A percentile compares a stretch with the other conserved stretches of the same genome.
Evolutionary conservation across 495 filamentous ascomycete genomes (phyloP).

Genomic region (Parachaetomium inaequale): DNA sequence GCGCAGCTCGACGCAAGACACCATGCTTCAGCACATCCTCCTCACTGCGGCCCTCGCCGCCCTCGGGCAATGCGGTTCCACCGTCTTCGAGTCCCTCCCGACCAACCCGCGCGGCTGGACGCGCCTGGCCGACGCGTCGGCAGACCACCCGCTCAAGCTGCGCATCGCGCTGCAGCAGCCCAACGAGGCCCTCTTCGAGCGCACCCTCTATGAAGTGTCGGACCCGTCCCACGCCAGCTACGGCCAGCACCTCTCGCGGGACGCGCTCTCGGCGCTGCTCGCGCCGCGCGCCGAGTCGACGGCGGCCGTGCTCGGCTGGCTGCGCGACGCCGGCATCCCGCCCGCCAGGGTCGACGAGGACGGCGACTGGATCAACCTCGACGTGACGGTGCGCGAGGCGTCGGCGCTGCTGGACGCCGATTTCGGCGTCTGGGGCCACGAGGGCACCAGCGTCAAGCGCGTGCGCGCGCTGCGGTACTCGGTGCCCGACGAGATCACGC

Average conservation of each 20-base stretch:
- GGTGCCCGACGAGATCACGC: not conserved
- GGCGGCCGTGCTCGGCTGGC: not conserved
- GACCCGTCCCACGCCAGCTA: not conserved
- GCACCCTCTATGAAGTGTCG: conserved; percentile 2
- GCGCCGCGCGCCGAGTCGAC: conserved; percentile 7
- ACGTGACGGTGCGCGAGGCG: conserved; percentile 2
- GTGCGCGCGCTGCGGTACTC: conserved; percentile 11
- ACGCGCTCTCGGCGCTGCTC: not conserved
- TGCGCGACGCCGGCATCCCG: conserved; percentile 1
- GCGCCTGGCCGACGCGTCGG: not conserved
- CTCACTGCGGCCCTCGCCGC: conserved; percentile 4
- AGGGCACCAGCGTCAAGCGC: conserved; percentile 3
- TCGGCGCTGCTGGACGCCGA: conserved; percentile 3
- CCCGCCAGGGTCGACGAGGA: not conserved
- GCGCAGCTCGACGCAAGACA: not conserved
- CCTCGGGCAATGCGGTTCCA: not conserved
- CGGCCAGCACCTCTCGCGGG: conserved; percentile 5
- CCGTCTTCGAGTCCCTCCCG: not conserved
- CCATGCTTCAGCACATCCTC: conserved; percentile 1
- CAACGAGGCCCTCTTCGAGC: conserved; percentile 7
- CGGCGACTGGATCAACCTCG: conserved; percentile 2
- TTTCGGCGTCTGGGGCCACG: conserved; percentile 6
- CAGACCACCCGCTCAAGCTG: not conserved
- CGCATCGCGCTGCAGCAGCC: conserved; percentile 10
- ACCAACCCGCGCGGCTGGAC: conserved; percentile 2